Conservation (phyloP, 495 filamentous ascomycete genomes). For the Umbilicaria muhlenbergii region DNA sequence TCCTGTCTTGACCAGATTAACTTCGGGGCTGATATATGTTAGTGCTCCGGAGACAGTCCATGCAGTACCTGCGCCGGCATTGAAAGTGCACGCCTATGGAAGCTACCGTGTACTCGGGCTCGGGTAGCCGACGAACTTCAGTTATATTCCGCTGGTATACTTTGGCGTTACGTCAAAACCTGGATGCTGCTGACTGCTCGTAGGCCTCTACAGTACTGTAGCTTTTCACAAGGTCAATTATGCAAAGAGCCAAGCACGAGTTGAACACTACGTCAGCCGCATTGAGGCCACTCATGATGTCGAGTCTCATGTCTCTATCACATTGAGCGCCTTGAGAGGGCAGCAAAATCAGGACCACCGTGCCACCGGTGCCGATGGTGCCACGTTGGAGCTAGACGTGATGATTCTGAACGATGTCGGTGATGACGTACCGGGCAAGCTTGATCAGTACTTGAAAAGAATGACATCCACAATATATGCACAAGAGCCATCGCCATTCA, state of each 20-base stretch:
- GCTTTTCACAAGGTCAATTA: conserved; percentile 47
- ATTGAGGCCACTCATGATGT: conserved; percentile 58
- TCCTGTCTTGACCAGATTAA: background rate
- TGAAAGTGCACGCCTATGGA: conserved; percentile 66
- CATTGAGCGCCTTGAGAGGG: conserved; percentile 34
- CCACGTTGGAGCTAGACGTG: conserved; percentile 37
- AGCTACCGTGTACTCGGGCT: conserved; percentile 59
- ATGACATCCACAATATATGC: conserved; percentile 44
- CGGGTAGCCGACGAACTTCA: conserved; percentile 60
- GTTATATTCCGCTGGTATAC: conserved; percentile 47
- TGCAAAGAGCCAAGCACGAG: conserved; percentile 38
- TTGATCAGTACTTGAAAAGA: conserved; percentile 57
- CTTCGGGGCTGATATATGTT: background rate
- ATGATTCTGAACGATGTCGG: conserved; percentile 48
- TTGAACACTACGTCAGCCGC: conserved; percentile 39
- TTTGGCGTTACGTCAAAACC: background rate
- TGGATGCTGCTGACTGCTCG: background rate
- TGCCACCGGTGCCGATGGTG: conserved; percentile 31
- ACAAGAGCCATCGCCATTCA: conserved; percentile 49
- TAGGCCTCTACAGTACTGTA: conserved; percentile 49
- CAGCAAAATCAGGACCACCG: conserved; percentile 12
- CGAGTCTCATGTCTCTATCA: conserved; percentile 35
- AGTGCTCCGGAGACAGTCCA: conserved; percentile 63
- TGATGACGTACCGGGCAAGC: conserved; percentile 49
- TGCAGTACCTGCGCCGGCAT: conserved; percentile 70